Evolutionary conservation across 345 rosid genomes (phyloP).

Genomic region (Bretschneidera sinensis): DNA sequence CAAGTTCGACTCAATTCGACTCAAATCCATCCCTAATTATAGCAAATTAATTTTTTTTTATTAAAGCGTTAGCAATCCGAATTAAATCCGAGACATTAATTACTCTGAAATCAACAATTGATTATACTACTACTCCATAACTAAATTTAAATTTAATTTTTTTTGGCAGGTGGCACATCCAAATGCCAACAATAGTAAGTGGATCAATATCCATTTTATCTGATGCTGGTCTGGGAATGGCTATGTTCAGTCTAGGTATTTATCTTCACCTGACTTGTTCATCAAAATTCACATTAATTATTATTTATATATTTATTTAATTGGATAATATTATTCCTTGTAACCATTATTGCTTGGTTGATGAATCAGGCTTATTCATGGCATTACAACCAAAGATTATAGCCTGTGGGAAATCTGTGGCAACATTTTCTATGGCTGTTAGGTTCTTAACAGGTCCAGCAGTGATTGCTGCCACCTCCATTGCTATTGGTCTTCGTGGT

Average conservation of each 20-base stretch:
- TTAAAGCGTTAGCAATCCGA: too few species aligned
- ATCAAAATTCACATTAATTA: background rate
- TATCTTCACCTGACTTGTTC: background rate
- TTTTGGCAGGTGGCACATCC: conserved; percentile 52
- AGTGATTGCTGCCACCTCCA: conserved; percentile 79
- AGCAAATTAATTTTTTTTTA: too few species aligned
- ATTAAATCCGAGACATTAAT: too few species aligned
- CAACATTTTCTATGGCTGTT: conserved; percentile 75
- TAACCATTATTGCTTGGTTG: too few species aligned
- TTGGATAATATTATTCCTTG: too few species aligned
- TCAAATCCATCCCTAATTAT: too few species aligned
- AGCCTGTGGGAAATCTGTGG: conserved; percentile 80
- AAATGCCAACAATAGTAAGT: conserved; percentile 61
- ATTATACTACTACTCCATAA: too few species aligned
- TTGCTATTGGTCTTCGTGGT: conserved; percentile 73
- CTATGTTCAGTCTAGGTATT: conserved; percentile 82
- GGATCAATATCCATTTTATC: conserved; percentile 74
- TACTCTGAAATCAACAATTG: too few species aligned
- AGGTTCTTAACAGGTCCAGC: conserved; percentile 83
- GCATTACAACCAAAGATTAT: conserved; percentile 78
- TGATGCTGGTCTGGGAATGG: conserved; percentile 84
- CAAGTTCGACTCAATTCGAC: too few species aligned
- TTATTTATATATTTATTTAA: background rate
- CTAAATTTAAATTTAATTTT: background rate
- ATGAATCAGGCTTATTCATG: conserved; percentile 64